Conservation (phyloP, 2,329 filamentous ascomycete species). For the Kalaharituber pfeilii region DNA sequence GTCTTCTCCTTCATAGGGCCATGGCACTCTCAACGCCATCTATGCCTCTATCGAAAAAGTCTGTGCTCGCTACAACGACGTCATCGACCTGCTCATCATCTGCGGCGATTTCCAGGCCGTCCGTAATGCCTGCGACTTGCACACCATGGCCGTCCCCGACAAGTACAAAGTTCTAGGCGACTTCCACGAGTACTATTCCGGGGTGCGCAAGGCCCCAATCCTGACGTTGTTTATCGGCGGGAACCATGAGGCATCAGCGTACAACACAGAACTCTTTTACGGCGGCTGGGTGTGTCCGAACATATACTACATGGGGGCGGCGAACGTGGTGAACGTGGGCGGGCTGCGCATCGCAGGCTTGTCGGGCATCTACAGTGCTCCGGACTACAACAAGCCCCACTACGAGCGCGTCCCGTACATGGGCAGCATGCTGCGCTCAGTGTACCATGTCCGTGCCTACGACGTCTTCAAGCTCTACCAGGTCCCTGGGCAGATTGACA, state of each 20-base stretch:
- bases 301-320: slow-evolving; percentile 91
- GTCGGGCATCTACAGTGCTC: slow-evolving; percentile 88
- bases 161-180: slow-evolving; percentile 83
- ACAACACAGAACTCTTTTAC: slow-evolving; percentile 73
- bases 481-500: slow-evolving; percentile 69
- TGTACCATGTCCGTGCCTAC: slow-evolving; percentile 79
- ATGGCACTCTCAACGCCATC: slow-evolving; percentile 80
- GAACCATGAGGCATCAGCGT: slow-evolving; percentile 85
- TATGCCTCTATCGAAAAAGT: slow-evolving; percentile 60
- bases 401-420: slow-evolving; percentile 75
- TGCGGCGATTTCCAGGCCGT: slow-evolving; percentile 91
- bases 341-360: slow-evolving; percentile 74
- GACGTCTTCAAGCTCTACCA: slow-evolving; percentile 82
- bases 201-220: slow-evolving; percentile 58
- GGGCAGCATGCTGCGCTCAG: slow-evolving; percentile 53
- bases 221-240: slow-evolving; percentile 84
- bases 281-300: slow-evolving; percentile 94
- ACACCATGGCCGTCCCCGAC: slow-evolving; percentile 69
- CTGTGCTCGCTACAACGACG: slow-evolving; percentile 35
- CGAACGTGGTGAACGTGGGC: slow-evolving; percentile 71
- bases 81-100: slow-evolving; percentile 79
- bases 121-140: slow-evolving; percentile 73
- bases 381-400: slow-evolving; percentile 70
- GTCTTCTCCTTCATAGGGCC: slow-evolving; percentile 35
- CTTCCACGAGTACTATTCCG: slow-evolving; percentile 88